A percentile compares a stretch with the other conserved stretches of the same genome.
phyloP scores from a whole-genome alignment of 805 yeast species.

The Ogataea paradorogensis region DNA sequence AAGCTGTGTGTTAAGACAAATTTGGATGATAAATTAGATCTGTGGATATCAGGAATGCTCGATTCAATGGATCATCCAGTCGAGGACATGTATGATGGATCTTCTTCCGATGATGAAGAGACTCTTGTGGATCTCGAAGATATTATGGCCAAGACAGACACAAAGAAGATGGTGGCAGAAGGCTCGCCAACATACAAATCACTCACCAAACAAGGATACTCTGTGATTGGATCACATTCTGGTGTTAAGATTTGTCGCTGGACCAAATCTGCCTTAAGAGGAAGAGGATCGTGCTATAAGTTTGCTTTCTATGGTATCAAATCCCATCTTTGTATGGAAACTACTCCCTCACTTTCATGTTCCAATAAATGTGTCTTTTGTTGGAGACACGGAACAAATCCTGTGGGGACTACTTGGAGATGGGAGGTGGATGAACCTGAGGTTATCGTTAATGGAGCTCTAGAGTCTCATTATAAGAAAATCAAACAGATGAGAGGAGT shows the following conservation, averaged over 20 bases:
- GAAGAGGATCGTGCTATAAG: conserved; percentile 92
- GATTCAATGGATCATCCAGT: conserved; percentile 40
- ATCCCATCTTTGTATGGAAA: conserved; percentile 92
- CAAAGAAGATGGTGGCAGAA: conserved; percentile 84
- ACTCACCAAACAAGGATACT: conserved; percentile 88
- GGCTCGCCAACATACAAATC: conserved; percentile 87
- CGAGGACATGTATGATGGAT: conserved; percentile 18
- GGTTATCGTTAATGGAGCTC: conserved; percentile 76
- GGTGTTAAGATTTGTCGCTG: conserved; percentile 95
- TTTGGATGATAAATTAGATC: conserved; percentile 55
- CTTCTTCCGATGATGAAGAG: conserved; percentile 35
- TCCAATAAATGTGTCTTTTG: conserved; percentile 95
- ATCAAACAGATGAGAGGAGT: conserved; percentile 95
- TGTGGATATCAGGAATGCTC: conserved; percentile 64
- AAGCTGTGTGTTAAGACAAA: conserved; percentile 74
- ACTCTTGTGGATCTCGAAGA: conserved; percentile 82
- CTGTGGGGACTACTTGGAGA: conserved; percentile 94
- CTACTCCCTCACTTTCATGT: conserved; percentile 91
- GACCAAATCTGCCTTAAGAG: conserved; percentile 93
- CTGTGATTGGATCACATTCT: conserved; percentile 89
- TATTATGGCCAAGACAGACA: conserved; percentile 61
- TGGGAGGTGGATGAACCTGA: conserved; percentile 95
- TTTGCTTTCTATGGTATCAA: conserved; percentile 88
- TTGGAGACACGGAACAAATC: conserved; percentile 97
- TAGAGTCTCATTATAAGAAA: conserved; percentile 85